These are phyloP conservation scores for Trichomonascus vanleenenianus DNA, from an alignment of 805 yeast species.

Conservation along the genomic window DNA sequence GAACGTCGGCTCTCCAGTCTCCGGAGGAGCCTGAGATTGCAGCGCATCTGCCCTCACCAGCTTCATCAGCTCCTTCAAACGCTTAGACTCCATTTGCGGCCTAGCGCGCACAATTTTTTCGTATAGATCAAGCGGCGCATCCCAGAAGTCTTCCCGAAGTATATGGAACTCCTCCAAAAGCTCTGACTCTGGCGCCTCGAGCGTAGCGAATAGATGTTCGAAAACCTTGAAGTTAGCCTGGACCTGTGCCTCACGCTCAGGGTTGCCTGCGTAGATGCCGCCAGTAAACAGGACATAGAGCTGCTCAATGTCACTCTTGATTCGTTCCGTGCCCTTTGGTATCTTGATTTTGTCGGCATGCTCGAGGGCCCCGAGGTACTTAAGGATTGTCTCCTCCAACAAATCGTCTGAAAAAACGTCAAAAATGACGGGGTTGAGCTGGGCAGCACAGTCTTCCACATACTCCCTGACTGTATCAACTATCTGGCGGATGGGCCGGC, in stretches of 20 bases:
- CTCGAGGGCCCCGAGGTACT: slow-evolving; percentile 41
- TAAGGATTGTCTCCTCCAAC: slow-evolving; percentile 43
- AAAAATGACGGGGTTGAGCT: slow-evolving; percentile 46
- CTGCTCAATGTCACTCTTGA: slow-evolving; percentile 53
- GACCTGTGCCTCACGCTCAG: slow-evolving; percentile 28
- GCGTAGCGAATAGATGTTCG: slow-evolving; percentile 53
- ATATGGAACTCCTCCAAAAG: slow-evolving; percentile 52
- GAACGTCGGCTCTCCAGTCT: slow-evolving; percentile 11
- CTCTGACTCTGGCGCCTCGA: slow-evolving; percentile 35
- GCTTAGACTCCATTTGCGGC: slow-evolving; percentile 29
- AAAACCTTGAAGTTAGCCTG: slow-evolving; percentile 48
- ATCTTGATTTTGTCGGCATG: slow-evolving; percentile 35
- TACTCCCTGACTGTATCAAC: slow-evolving; percentile 72
- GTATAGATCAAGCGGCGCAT: slow-evolving; percentile 66
- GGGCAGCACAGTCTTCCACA: slow-evolving; percentile 51
- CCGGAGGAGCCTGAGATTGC: slow-evolving; percentile 11
- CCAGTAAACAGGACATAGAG: slow-evolving; percentile 47
- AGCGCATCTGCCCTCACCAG: slow-evolving; percentile 20
- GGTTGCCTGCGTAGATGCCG: slow-evolving; percentile 28
- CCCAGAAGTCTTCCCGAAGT: slow-evolving; percentile 59
- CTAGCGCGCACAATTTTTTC: slow-evolving; percentile 48
- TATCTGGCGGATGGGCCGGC: slow-evolving; percentile 50
- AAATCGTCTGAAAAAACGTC: slow-evolving; percentile 47
- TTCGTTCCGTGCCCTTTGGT: slow-evolving; percentile 36
- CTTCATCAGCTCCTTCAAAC: slow-evolving; percentile 27